Evolutionary conservation across 2,329 filamentous ascomycete genomes (phyloP), one percentile per base, ranked within the genome.

Genomic region (Thielaviopsis cerberus): DNA sequence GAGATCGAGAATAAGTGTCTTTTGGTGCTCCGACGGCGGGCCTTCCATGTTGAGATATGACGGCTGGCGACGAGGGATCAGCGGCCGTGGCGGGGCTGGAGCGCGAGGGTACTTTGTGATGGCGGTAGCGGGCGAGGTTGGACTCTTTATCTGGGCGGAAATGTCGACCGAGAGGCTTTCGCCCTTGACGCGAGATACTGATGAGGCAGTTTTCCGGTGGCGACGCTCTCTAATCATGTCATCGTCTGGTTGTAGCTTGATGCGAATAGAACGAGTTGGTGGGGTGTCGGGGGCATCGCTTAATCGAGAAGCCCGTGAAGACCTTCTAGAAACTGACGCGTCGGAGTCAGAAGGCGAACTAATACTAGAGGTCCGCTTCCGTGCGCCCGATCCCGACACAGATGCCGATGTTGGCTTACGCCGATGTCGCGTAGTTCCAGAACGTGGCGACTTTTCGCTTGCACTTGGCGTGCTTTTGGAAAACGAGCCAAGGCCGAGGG

Each of bases 1-100:
- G 20, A 98, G 80, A 69, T 98, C 92, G 56, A 98, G 77, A 63
- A 98, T 90, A 61, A 98, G 73, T 0, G 92, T 98, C 75, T 98
- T 98, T 66, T 92, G 85, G 61, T 84, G 82, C 52, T 80, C 74
- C 54, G 71, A 71, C 64, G 70, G 65, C 59, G 77, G 68, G 61
- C 79, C 72, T 59, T 79, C 75, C 26, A 79, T 68, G 59, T 83
- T 80, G 50, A 88, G 79, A 68, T 95, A 96, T 0, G 90, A 96
- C 22, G 90, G 88, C 66, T 95, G 87, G 57, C 90, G 84, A 62
- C 84, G 81, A 26, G 92, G 92, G 58, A 98, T 86, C 55, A 98
- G 75, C 3, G 92, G 92, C 61, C 91, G 81, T 52, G 92, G 92
- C 53, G 92, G 90, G 45, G 86, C 85, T 22, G 90, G 91, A 25